phyloP scores from a whole-genome alignment of 108 stramenopile species.

The Nannochloropsis salina region DNA sequence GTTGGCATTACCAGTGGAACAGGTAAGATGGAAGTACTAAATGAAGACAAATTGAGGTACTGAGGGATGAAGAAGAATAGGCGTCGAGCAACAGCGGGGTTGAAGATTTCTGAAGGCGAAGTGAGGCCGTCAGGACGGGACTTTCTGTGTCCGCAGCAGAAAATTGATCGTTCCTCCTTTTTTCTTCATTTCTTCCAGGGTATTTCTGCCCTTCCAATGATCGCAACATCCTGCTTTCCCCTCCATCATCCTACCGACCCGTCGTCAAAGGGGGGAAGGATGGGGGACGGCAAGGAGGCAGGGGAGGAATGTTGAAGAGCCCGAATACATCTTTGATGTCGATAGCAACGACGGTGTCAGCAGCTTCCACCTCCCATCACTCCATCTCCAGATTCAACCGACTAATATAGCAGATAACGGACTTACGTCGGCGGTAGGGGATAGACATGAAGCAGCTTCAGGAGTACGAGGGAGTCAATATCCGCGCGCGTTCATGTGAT shows the following conservation, averaged over 20 bases:
- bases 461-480: no score
- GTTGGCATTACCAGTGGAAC: not conserved
- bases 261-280: conserved; percentile 7
- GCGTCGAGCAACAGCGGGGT: not conserved
- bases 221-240: not conserved
- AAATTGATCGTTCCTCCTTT: not conserved
- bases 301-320: not conserved
- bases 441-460: no score
- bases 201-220: not conserved
- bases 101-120: no score
- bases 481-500: no score
- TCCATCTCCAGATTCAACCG: not conserved
- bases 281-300: not conserved
- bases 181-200: not conserved
- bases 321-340: not conserved
- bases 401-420: not conserved
- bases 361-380: not conserved
- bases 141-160: no score
- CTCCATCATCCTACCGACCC: not conserved
- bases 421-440: no score
- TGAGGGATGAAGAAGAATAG: not conserved
- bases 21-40: not conserved
- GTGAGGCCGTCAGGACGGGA: no score
- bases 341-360: not conserved
- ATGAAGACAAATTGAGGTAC: not conserved